These are phyloP conservation scores for Neurospora sp. DNA, from an alignment of 2,329 filamentous ascomycete genomes.

Conservation along the genomic window DNA sequence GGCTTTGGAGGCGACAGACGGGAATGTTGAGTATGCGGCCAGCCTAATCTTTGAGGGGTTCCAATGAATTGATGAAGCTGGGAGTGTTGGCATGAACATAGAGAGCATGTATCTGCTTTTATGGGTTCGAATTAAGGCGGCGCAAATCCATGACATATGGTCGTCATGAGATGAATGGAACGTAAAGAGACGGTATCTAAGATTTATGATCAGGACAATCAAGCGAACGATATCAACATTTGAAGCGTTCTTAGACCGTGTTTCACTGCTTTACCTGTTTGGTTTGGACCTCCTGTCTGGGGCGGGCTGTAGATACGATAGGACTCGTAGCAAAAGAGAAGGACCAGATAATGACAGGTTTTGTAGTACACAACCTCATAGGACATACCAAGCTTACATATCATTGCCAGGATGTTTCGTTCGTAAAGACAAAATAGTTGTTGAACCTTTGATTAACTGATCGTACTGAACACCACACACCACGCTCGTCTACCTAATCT, in stretches of 20 bases:
- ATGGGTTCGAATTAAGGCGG: not conserved
- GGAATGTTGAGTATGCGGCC: constrained; percentile 83
- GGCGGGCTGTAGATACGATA: not conserved
- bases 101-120: not conserved
- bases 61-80: not conserved
- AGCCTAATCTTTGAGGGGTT: constrained; percentile 57
- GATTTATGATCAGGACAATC: not conserved
- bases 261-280: not conserved
- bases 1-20: constrained; percentile 71
- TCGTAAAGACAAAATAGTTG: not conserved
- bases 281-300: not conserved
- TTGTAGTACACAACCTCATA: not conserved
- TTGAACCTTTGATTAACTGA: not conserved
- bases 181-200: not conserved
- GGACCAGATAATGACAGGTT: not conserved
- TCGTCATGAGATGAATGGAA: not conserved
- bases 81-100: constrained; percentile 16
- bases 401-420: not conserved
- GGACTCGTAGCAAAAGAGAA: not conserved
- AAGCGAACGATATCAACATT: not conserved
- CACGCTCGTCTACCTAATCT: constrained; percentile 53
- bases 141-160: not conserved
- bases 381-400: not conserved
- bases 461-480: not conserved
- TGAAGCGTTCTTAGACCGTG: not conserved